phyloP scores from a whole-genome alignment of 1,284 basidiomycete species.

The Apiotrichum mycotoxinovorans region DNA sequence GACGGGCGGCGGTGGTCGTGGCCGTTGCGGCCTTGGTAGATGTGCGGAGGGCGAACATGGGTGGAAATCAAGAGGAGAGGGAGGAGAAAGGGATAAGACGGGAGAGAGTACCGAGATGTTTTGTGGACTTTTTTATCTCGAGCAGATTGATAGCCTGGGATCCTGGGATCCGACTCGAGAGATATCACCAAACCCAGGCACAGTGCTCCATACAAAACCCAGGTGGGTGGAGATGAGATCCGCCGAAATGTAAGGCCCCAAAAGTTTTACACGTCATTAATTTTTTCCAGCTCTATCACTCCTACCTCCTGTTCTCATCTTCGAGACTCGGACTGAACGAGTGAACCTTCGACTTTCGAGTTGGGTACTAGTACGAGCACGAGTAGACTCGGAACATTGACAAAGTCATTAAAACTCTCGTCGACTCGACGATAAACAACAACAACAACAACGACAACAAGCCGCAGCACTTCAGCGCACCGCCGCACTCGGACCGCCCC shows the following conservation, averaged over 20 bases:
- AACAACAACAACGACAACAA: no score
- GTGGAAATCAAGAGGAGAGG: not conserved
- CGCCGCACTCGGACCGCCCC: no score
- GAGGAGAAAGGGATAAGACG: no score
- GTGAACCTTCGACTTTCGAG: not conserved
- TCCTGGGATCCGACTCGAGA: no score
- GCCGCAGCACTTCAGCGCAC: no score
- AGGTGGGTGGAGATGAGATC: no score
- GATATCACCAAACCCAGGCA: no score
- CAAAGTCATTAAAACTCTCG: not conserved
- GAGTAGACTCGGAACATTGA: no score
- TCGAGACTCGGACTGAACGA: not conserved
- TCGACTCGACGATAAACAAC: not conserved
- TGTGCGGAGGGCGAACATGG: slow-evolving; percentile 4
- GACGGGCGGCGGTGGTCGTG: not conserved
- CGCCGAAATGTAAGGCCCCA: not conserved
- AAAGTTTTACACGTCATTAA: slow-evolving; percentile 6
- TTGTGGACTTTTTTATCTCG: not conserved
- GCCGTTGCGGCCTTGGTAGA: no score
- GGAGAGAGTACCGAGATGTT: not conserved
- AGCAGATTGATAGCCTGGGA: no score
- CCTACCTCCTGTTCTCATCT: not conserved
- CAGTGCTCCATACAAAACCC: no score
- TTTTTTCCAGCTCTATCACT: not conserved
- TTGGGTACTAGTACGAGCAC: no score